Conservation (phyloP, 2,329 filamentous ascomycete species). For the Colletotrichum chlorophyti region DNA sequence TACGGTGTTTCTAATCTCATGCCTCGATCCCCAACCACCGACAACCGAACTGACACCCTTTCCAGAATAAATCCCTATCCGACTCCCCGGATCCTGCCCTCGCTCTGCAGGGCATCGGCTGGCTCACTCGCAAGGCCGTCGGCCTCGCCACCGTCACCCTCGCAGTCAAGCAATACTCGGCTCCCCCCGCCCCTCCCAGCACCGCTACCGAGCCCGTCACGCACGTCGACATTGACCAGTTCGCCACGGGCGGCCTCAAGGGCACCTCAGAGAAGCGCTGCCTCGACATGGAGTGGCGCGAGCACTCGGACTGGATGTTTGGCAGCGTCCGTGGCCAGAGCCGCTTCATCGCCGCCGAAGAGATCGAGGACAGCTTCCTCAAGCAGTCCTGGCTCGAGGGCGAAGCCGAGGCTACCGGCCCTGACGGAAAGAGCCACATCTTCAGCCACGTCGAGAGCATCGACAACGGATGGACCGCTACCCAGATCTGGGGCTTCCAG, state of each 20-base stretch:
- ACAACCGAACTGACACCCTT: background rate
- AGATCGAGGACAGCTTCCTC: conserved; percentile 62
- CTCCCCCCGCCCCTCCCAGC: conserved; percentile 47
- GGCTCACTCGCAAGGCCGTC: conserved; percentile 76
- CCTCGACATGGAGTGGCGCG: conserved; percentile 59
- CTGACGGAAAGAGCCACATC: conserved; percentile 68
- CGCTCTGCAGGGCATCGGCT: conserved; percentile 74
- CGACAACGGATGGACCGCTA: conserved; percentile 60
- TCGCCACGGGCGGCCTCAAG: conserved; percentile 72
- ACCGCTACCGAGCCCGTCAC: conserved; percentile 48
- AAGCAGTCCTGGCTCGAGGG: conserved; percentile 66
- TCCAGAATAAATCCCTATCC: conserved; percentile 77
- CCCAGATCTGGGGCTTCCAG: conserved; percentile 69
- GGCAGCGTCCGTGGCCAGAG: conserved; percentile 71
- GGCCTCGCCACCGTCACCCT: conserved; percentile 73
- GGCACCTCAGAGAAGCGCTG: conserved; percentile 66
- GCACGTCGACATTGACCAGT: conserved; percentile 77
- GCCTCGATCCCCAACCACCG: background rate
- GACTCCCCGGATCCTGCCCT: conserved; percentile 74
- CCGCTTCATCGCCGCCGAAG: conserved; percentile 53
- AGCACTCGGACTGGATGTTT: conserved; percentile 82
- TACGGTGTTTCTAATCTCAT: conserved; percentile 45
- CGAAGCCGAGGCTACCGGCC: conserved; percentile 54
- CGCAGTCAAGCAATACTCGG: conserved; percentile 62
- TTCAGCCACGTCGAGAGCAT: conserved; percentile 66